Conservation (phyloP, 306 rosid genomes). For the barrel medic (Medicago truncatula) region MtrunA17r5.0-ANR NC_053049.1:47392501-47393000, state of each 20-base stretch:
- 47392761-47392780: background rate
- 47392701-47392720: background rate
- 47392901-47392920: constrained; percentile 7
- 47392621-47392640: background rate
- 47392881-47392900: background rate
- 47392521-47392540: background rate
- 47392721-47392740: constrained; percentile 16
- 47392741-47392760: background rate
- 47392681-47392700: constrained; percentile 2
- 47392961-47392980: constrained; percentile 5
- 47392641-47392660: background rate
- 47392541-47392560: background rate
- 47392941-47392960: background rate
- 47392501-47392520: background rate
- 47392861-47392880: constrained; percentile 11
- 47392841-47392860: background rate
- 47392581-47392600: constrained; percentile 10
- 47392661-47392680: background rate
- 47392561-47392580: background rate
- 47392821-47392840: background rate
- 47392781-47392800: constrained; percentile 14
- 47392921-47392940: background rate
- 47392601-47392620: background rate
- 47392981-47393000: constrained; percentile 8
- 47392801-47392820: constrained; percentile 1